Conservation (phyloP, 768 basidiomycete species). For the Leccinellum rugosiceps region DNA sequence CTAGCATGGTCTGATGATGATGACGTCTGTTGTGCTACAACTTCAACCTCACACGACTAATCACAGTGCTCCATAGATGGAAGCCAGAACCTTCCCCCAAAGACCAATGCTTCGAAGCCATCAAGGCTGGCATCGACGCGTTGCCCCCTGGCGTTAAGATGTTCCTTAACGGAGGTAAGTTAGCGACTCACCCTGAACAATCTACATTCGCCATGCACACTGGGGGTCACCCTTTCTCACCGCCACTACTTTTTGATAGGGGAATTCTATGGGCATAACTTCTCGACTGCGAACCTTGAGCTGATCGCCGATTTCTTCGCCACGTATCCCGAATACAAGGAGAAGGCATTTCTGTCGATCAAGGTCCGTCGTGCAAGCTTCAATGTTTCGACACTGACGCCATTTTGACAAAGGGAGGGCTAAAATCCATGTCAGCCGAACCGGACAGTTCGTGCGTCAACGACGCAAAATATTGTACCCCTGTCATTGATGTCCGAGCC, state of each 20-base stretch:
- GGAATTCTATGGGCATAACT: conserved; percentile 54
- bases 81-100: conserved; percentile 45
- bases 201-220: not conserved
- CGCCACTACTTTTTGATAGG: conserved; percentile 26
- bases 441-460: conserved; percentile 24
- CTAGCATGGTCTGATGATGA: conserved; percentile 53
- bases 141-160: conserved; percentile 44
- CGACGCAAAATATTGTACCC: conserved; percentile 18
- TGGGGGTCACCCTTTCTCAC: not conserved
- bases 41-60: not conserved
- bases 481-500: not conserved
- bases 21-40: conserved; percentile 40
- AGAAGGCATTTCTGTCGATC: conserved; percentile 32
- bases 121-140: conserved; percentile 49
- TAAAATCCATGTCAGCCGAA: not conserved
- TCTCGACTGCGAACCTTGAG: conserved; percentile 42
- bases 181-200: conserved; percentile 16
- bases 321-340: conserved; percentile 31
- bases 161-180: conserved; percentile 47
- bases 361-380: conserved; percentile 28
- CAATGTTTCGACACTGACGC: not conserved
- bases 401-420: not conserved
- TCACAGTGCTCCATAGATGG: conserved; percentile 32
- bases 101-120: conserved; percentile 58
- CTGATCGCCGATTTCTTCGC: conserved; percentile 39